Conservation (phyloP, 2,329 filamentous ascomycete species). For the Diaporthe sp. region DNA sequence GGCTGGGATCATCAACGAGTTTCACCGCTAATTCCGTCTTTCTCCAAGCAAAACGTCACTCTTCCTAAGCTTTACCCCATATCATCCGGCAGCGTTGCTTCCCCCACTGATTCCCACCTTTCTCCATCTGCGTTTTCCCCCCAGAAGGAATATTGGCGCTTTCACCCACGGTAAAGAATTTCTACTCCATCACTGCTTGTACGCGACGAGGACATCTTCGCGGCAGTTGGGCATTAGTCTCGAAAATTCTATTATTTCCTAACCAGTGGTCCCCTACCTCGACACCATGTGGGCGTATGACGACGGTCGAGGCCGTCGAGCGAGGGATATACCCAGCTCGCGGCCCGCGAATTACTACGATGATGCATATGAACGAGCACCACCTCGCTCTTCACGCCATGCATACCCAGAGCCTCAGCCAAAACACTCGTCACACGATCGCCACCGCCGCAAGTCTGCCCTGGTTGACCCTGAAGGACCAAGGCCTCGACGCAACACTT, state of each 20-base stretch:
- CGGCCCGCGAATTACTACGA: conserved; percentile 24
- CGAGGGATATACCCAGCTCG: conserved; percentile 31
- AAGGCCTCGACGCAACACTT: conserved; percentile 7
- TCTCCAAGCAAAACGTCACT: conserved; percentile 24
- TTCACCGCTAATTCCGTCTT: conserved; percentile 24
- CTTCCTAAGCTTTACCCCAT: conserved; percentile 1
- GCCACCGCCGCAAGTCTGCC: conserved; percentile 32
- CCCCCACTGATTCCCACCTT: neutral
- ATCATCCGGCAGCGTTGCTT: conserved; percentile 4
- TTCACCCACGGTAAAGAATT: neutral
- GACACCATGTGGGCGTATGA: conserved; percentile 32
- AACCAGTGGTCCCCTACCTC: neutral
- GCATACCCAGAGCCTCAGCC: conserved; percentile 6
- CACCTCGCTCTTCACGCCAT: conserved; percentile 15
- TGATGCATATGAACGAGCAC: conserved; percentile 28
- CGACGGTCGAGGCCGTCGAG: conserved; percentile 26
- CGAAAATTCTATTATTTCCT: neutral
- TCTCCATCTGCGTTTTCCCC: neutral
- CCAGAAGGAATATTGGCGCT: neutral
- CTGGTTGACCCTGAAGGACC: conserved; percentile 7
- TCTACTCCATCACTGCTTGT: neutral
- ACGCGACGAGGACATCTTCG: neutral
- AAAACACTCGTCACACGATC: conserved; percentile 14
- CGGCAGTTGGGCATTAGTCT: too few relatives aligned
- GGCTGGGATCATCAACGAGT: conserved; percentile 22